Evolutionary conservation across 306 rosid genomes (phyloP).

Genomic region (Quercus gilva): DNA sequence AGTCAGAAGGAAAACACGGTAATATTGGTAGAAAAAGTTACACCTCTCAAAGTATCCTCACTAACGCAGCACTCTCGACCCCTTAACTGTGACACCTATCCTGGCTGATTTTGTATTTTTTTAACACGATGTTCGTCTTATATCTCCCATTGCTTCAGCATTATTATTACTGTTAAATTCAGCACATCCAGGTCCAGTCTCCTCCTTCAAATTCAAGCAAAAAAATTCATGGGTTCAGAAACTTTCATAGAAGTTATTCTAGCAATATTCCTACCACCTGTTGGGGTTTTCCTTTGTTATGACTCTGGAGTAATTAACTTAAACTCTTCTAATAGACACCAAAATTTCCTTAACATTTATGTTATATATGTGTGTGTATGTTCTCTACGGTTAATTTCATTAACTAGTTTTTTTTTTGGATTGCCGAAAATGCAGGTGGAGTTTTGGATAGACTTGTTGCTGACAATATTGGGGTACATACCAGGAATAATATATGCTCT

Average conservation of each 20-base stretch:
- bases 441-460: conserved; percentile 60
- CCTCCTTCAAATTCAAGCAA: not conserved
- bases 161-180: no score
- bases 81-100: not conserved
- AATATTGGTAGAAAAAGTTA: not conserved
- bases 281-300: conserved; percentile 71
- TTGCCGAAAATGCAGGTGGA: conserved; percentile 48
- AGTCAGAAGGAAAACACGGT: not conserved
- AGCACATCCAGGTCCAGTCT: no score
- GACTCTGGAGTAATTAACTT: conserved; percentile 47
- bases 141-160: not conserved
- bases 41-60: not conserved
- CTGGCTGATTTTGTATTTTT: no score
- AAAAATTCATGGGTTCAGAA: conserved; percentile 48
- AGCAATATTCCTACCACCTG: conserved; percentile 66
- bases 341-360: no score
- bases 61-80: not conserved
- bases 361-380: not conserved
- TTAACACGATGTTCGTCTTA: no score
- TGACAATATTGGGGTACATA: conserved; percentile 60
- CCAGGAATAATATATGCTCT: conserved; percentile 74
- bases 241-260: conserved; percentile 58
- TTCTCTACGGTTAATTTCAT: not conserved
- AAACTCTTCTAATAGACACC: not conserved
- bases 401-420: not conserved